Conservation (phyloP, 140 eudicot species). For the Senecio squalidus region DNA sequence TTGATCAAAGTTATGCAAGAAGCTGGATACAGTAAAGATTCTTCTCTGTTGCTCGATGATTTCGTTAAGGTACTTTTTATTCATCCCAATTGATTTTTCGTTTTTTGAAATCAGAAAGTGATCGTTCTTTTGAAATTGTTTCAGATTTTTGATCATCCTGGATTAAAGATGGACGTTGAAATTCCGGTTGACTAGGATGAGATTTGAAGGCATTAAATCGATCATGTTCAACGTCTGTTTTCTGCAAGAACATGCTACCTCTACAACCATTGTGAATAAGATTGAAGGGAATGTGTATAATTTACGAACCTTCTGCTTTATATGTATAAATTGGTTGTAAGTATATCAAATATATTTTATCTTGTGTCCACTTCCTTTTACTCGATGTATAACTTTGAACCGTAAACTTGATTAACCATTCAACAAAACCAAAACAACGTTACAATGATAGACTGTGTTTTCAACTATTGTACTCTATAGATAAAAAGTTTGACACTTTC, state of each 20-base stretch:
- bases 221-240: conserved; percentile 6
- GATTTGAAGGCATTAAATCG: conserved; percentile 1
- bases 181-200: conserved; percentile 56
- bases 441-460: not conserved
- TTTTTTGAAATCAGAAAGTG: not conserved
- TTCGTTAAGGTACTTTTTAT: conserved; percentile 71
- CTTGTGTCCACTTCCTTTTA: not conserved
- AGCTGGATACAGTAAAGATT: conserved; percentile 77
- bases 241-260: conserved; percentile 6
- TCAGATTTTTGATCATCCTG: conserved; percentile 60
- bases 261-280: conserved; percentile 10
- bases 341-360: conserved; percentile 3
- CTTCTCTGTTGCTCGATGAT: conserved; percentile 59
- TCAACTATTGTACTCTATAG: conserved; percentile 13
- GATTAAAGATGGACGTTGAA: conserved; percentile 79
- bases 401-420: not conserved
- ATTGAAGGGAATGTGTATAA: conserved; percentile 18
- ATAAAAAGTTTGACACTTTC: conserved; percentile 14
- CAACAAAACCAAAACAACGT: not conserved
- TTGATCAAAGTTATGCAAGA: conserved; percentile 66
- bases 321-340: conserved; percentile 22
- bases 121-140: not conserved
- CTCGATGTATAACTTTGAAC: not conserved
- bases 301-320: not conserved
- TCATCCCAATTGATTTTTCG: not conserved